Percentiles rank a stretch among this genome's conserved stretches.
phyloP scores from a whole-genome alignment of 2,329 filamentous ascomycete genomes.

The Diaporthe sp. region DNA sequence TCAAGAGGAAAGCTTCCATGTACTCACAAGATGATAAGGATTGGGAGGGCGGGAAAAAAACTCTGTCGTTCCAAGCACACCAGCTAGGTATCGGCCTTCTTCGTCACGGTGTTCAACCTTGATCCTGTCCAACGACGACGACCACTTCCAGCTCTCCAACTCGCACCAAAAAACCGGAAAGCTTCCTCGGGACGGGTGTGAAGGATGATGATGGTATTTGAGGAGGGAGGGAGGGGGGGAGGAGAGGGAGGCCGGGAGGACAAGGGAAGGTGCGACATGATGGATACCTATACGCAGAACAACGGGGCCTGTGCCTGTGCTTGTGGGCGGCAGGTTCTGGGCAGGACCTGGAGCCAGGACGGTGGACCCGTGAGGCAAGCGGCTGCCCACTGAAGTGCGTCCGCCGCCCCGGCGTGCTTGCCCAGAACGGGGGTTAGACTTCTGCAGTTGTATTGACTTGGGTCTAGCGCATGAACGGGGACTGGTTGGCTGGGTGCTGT shows the following conservation, averaged over 20 bases:
- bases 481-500: constrained; percentile 14
- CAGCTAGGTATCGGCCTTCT: constrained; percentile 5
- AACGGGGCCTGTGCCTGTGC: constrained; percentile 21
- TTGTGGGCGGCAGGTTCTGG: not conserved
- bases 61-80: constrained; percentile 25
- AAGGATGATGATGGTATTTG: constrained; percentile 7
- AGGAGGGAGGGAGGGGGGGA: constrained; percentile 5
- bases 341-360: not conserved
- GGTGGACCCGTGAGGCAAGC: constrained; percentile 10
- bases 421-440: constrained; percentile 16
- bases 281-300: constrained; percentile 30
- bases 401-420: not conserved
- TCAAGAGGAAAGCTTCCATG: not conserved
- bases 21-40: constrained; percentile 23
- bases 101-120: constrained; percentile 35
- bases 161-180: constrained; percentile 32
- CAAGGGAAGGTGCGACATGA: constrained; percentile 32
- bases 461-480: constrained; percentile 5
- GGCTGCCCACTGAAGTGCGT: constrained; percentile 7
- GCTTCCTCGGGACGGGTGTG: constrained; percentile 18
- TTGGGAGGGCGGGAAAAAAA: constrained; percentile 10
- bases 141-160: constrained; percentile 38
- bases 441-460: constrained; percentile 14
- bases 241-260: not conserved
- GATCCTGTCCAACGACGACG: constrained; percentile 32